Evolutionary conservation across 768 basidiomycete genomes (phyloP), one percentile per base, ranked within the genome.

Genomic region (Chalciporus pseudorubinellus): DNA sequence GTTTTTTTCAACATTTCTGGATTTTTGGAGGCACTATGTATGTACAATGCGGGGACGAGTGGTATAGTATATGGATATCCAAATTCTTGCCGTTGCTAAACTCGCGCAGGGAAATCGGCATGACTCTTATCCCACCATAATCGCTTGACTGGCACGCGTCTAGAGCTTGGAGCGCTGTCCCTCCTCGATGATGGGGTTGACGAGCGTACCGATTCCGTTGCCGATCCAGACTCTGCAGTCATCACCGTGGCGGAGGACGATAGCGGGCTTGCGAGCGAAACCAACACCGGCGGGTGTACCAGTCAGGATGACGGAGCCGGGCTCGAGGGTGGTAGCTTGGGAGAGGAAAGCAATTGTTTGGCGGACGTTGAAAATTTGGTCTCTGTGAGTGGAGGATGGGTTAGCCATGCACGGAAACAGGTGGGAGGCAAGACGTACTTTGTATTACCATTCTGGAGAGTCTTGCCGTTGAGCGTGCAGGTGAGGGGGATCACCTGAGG

Each of bases 241-340:
- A 57, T 95, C 91, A 2, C 89, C 89, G 57, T 87, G 69, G 68
- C 85, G 84, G 21, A 94, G 74, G 57, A 80, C 87, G 21, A 85
- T 41, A 1, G 84, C 77, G 1, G 90, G 89, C 43, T 82, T 82
- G 68, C 79, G 82, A 34, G 82, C 83, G 58, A 85, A 92, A 2
- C 92, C 92, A 13, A 92, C 88, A 20, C 89, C 91, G 50, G 85
- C 83, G 2, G 89, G 89, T 31, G 87, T 89, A 6, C 87, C 86
- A 1, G 92, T 94, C 58, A 92, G 77, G 59, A 93, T 92, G 60
- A 92, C 74, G 1, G 87, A 83, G 0, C 92, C 91, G 0, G 88
- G 85, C 58, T 82, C 82, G 18, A 94, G 81, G 0, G 91, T 92
- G 6, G 90, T 92, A 4, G 83, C 89, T 62, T 92, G 88, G 0